Conservation (phyloP, 352 stramenopile species). For the Phytopythium kandeliae region DNA sequence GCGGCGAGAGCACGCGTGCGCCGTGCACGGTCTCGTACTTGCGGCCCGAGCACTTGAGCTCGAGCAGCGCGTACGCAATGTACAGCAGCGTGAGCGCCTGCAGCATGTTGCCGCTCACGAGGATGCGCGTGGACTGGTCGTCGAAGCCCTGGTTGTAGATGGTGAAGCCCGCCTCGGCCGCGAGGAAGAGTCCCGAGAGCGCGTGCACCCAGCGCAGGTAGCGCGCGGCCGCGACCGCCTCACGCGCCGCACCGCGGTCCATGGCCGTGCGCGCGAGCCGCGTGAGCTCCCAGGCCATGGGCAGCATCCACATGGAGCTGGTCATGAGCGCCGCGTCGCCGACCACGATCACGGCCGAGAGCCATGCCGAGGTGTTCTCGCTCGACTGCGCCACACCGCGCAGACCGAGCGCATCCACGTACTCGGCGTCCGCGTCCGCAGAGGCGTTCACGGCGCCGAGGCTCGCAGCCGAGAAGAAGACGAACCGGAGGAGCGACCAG, state of each 20-base stretch:
- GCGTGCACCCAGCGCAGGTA: constrained; percentile 35
- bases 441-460: constrained; percentile 10
- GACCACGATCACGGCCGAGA: constrained; percentile 33
- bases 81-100: constrained; percentile 33
- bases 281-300: constrained; percentile 38
- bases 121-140: constrained; percentile 24
- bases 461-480: constrained; percentile 40
- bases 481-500: constrained; percentile 43
- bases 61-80: constrained; percentile 27
- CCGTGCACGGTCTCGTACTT: constrained; percentile 50
- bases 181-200: constrained; percentile 27
- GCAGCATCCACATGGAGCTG: constrained; percentile 44
- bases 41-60: constrained; percentile 33
- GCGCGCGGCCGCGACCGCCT: constrained; percentile 13
- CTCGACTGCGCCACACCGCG: constrained; percentile 28
- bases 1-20: constrained; percentile 33
- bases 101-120: constrained; percentile 42
- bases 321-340: constrained; percentile 33
- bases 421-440: constrained; percentile 12
- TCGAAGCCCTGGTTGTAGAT: constrained; percentile 35
- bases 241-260: constrained; percentile 24
- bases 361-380: constrained; percentile 29
- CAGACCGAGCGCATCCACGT: constrained; percentile 34
- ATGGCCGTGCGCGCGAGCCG: constrained; percentile 32
- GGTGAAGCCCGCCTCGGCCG: constrained; percentile 25